Conservation (phyloP, 2,329 filamentous ascomycete genomes). For the Beauveria medogensis region DNA sequence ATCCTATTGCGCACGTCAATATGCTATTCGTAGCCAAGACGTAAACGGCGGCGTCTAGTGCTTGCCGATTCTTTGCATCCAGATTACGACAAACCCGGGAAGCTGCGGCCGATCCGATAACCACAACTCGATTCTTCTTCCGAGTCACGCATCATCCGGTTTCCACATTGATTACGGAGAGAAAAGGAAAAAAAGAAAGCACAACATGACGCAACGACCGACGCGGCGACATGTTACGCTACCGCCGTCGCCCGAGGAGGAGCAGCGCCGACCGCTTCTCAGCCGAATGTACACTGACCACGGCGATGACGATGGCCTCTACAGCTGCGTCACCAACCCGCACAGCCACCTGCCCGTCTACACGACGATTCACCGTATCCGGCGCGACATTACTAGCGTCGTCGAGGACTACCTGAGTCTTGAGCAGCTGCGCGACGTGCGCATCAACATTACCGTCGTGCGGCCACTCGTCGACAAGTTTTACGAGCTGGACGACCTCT, state of each 20-base stretch:
- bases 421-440: constrained; percentile 70
- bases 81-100: background rate
- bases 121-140: background rate
- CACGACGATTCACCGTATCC: constrained; percentile 66
- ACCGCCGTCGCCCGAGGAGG: constrained; percentile 20
- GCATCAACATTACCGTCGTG: constrained; percentile 74
- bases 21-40: constrained; percentile 2
- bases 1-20: background rate
- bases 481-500: constrained; percentile 71
- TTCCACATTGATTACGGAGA: background rate
- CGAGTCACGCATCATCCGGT: too few species aligned
- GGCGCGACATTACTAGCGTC: constrained; percentile 54
- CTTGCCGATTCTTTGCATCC: background rate
- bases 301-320: constrained; percentile 30
- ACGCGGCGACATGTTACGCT: constrained; percentile 23
- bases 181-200: background rate
- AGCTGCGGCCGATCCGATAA: background rate
- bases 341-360: constrained; percentile 63
- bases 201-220: background rate
- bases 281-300: constrained; percentile 23
- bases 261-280: constrained; percentile 29
- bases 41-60: background rate
- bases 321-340: constrained; percentile 47
- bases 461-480: constrained; percentile 77
- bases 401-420: constrained; percentile 58